Base-by-base conservation (phyloP, 768 basidiomycete genomes). In the Tylopilus subfusipes region DNA sequence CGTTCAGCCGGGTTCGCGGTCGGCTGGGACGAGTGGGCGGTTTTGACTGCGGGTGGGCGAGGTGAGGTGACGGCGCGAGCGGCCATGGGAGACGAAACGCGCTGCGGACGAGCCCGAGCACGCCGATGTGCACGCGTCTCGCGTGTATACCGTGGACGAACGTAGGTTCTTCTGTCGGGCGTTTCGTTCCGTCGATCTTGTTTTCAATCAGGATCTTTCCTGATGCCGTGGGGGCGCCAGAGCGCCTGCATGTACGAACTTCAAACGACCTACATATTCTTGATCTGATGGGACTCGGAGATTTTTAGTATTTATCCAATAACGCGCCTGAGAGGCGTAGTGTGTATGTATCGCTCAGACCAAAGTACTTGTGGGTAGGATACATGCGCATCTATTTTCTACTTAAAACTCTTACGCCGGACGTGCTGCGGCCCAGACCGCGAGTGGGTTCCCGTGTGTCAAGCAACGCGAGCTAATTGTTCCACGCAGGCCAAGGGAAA, bases 1-100 rank as follows among this genome's bases (percentile, higher is more conserved):
- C 49, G 78, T 79, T 33, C 68, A 71, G 38, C 57, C 63, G 50
- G 53, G 51, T 18, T 58, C 64, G 14, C 58, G 58, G n/a, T 25
- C 53, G 18, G 27, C 19, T 0, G 18, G 42, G 4, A 47, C 50
- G 11, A 51, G 58, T 16, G 53, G 54, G 27, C 61, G 65, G 19
- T 60, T 69, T 55, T 70, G 55, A 60, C 38, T 16, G 45, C 12
- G 34, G 34, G 12, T 36, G 19, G 24, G 14, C 21, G 34, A 24
- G 31, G n/a, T 16, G 36, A 24, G 22, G 21, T 21, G 36, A 36
- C 5, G 21, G 24, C 12, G 34, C 10, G n/a, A 27, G 22, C n/a
- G 21, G 3, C 29, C 25, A 29, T 19, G 29, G 11, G 21, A 18
- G 42, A 50, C 27, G 18, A 40, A 16, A 52, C n/a, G 34, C 30